Conservation (phyloP, 2,329 filamentous ascomycete genomes). For the Phialemonium atrogriseum region DNA sequence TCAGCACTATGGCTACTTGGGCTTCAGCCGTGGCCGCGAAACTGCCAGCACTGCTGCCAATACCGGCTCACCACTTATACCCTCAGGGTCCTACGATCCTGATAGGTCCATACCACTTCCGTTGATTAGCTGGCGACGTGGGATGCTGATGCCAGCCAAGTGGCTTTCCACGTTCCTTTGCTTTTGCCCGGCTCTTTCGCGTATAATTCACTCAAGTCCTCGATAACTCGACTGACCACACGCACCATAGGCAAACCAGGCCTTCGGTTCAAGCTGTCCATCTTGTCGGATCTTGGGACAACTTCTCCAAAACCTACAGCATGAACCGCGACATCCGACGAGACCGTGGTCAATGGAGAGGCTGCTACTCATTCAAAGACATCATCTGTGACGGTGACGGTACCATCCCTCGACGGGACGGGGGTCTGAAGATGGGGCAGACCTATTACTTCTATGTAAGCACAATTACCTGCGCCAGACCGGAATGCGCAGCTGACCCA, state of each 20-base stretch:
- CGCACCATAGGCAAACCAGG: conserved; percentile 47
- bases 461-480: conserved; percentile 14
- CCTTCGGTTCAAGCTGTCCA: conserved; percentile 61
- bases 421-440: conserved; percentile 83
- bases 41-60: too few relatives aligned
- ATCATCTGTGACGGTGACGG: conserved; percentile 73
- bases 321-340: conserved; percentile 76
- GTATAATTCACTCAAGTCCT: too few relatives aligned
- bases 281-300: conserved; percentile 91
- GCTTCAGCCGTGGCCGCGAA: too few relatives aligned
- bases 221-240: neutral
- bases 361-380: conserved; percentile 78
- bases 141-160: too few relatives aligned
- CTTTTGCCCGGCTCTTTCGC: too few relatives aligned
- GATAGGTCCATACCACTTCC: too few relatives aligned
- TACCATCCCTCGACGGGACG: conserved; percentile 52
- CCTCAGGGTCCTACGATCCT: too few relatives aligned
- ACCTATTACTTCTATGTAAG: conserved; percentile 95
- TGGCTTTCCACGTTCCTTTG: too few relatives aligned
- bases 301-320: conserved; percentile 69
- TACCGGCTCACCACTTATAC: too few relatives aligned
- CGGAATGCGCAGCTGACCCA: conserved; percentile 18
- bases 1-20: too few relatives aligned
- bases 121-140: too few relatives aligned
- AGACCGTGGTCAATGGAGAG: conserved; percentile 72